Conservation (phyloP, 2,329 filamentous ascomycete species). For the Trichoderma sp. region DNA sequence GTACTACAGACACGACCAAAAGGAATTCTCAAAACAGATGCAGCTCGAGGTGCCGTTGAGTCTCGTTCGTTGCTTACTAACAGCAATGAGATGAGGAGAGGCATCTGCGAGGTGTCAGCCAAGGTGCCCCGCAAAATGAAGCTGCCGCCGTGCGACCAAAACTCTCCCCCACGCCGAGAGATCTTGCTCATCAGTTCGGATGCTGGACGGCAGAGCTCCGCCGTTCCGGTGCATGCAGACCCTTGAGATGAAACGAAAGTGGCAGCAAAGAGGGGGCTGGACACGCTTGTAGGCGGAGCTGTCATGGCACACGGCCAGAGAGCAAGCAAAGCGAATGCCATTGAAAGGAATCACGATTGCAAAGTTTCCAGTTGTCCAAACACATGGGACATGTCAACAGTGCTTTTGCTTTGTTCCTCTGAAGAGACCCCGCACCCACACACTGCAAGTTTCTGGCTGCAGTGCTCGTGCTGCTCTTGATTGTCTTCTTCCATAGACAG, state of each 20-base stretch:
- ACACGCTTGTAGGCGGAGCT: not conserved
- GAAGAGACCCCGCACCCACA: not conserved
- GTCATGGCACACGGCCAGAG: not conserved
- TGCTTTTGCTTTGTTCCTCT: not conserved
- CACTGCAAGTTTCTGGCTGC: not conserved
- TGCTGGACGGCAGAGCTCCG: constrained; percentile 5
- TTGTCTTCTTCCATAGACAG: not conserved
- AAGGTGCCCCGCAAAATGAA: not conserved
- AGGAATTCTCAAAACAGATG: too few species aligned
- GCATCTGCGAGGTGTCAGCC: not conserved
- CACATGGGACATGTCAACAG: not conserved
- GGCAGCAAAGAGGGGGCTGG: not conserved
- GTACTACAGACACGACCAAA: not conserved
- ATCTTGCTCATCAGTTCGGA: constrained; percentile 6
- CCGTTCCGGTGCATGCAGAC: constrained; percentile 9
- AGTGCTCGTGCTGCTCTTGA: not conserved
- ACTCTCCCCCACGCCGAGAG: constrained; percentile 11
- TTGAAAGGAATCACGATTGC: not conserved
- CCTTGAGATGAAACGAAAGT: not conserved
- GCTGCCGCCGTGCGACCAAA: constrained; percentile 1
- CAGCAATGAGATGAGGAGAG: not conserved
- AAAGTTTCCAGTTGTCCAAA: not conserved
- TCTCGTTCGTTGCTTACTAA: not conserved
- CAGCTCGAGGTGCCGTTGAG: not conserved
- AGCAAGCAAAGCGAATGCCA: not conserved